phyloP scores from a whole-genome alignment of 176 grass and related monocot species.

The Coix lacrymajobi region DNA sequence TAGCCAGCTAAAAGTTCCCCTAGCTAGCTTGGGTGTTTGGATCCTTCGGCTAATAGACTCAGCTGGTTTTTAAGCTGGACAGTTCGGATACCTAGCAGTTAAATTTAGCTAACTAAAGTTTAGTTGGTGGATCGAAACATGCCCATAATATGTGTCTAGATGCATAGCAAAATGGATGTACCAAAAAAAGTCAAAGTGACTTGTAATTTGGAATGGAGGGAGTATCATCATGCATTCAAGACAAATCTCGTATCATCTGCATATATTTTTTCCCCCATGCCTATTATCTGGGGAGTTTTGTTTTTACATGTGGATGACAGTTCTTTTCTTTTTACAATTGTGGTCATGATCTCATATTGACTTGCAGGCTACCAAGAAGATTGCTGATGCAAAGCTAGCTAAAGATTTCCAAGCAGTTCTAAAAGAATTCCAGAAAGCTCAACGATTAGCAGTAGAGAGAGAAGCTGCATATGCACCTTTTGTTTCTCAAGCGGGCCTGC shows the following conservation, averaged over 20 bases:
- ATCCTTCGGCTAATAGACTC: too few relatives aligned
- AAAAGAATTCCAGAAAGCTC: constrained; percentile 93
- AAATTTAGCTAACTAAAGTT: too few relatives aligned
- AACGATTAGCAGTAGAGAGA: constrained; percentile 81
- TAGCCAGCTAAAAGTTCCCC: too few relatives aligned
- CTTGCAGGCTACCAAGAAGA: constrained; percentile 85
- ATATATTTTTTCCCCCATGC: background rate
- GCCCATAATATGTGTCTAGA: too few relatives aligned
- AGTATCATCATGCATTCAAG: background rate
- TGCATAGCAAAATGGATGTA: too few relatives aligned
- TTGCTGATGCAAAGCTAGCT: constrained; percentile 92
- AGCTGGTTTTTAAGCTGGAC: too few relatives aligned
- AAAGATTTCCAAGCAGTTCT: constrained; percentile 97
- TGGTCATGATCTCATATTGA: constrained; percentile 18
- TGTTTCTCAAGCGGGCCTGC: constrained; percentile 51
- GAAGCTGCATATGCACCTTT: constrained; percentile 97
- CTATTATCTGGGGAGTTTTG: background rate
- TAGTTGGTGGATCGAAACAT: too few relatives aligned
- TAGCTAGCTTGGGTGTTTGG: too few relatives aligned
- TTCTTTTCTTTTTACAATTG: background rate
- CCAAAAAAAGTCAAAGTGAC: too few relatives aligned
- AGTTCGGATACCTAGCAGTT: too few relatives aligned
- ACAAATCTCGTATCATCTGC: background rate
- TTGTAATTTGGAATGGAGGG: too few relatives aligned
- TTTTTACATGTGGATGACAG: background rate